phyloP scores from a whole-genome alignment of 2,329 filamentous ascomycete species.

The Cytospora mali region DNA sequence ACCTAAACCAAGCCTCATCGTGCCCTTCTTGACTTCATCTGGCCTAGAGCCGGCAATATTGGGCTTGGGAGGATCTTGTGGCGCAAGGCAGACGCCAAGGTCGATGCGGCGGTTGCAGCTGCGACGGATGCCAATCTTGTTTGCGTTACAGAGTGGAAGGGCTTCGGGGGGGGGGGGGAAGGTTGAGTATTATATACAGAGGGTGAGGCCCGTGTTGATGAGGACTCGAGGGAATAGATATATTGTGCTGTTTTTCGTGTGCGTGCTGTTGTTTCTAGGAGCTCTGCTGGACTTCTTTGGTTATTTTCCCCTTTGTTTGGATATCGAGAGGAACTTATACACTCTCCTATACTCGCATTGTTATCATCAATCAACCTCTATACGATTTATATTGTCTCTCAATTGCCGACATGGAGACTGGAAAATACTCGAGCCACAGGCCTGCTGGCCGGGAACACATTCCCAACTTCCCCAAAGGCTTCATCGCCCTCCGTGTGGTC shows the following conservation, averaged over 20 bases:
- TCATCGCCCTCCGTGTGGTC: slow-evolving; percentile 47
- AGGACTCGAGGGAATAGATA: background rate
- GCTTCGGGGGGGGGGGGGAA: background rate
- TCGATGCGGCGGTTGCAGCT: background rate
- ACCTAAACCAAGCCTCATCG: slow-evolving; percentile 6
- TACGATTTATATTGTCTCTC: background rate
- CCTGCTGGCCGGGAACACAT: slow-evolving; percentile 48
- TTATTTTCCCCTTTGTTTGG: background rate
- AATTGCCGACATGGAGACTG: background rate
- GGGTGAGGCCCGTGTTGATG: background rate
- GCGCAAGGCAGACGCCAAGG: background rate
- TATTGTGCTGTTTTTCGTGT: background rate
- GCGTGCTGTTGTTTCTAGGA: background rate
- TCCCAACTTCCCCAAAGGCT: slow-evolving; percentile 48
- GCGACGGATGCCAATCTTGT: background rate
- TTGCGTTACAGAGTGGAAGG: background rate
- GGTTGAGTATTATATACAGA: background rate
- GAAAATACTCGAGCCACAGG: slow-evolving; percentile 37
- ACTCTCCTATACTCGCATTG: background rate
- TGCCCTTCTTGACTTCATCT: background rate
- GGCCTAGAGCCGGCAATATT: background rate
- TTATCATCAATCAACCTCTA: background rate
- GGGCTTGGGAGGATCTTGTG: background rate
- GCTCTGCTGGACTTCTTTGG: background rate
- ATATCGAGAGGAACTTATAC: background rate